phyloP scores from a whole-genome alignment of 495 filamentous ascomycete species.

The Hyphodiscus hymeniophilus region DNA sequence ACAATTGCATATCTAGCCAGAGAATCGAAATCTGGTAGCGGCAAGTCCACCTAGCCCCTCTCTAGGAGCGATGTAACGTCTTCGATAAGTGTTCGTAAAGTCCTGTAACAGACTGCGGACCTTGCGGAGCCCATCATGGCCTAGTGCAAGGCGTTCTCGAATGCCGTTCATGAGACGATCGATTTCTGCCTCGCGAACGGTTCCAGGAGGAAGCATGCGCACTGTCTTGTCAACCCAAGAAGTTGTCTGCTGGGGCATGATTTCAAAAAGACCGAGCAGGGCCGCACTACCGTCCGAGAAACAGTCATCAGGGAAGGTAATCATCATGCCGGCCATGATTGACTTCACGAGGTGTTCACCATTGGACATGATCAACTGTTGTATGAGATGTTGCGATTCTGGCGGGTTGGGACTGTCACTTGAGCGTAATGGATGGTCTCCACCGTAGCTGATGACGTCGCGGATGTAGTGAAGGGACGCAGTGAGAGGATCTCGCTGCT shows the following conservation, averaged over 20 bases:
- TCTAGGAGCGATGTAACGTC: slow-evolving; percentile 88
- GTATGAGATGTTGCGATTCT: slow-evolving; percentile 63
- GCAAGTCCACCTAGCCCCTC: slow-evolving; percentile 82
- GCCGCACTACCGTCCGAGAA: slow-evolving; percentile 89
- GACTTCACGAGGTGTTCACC: slow-evolving; percentile 78
- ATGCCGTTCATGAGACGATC: slow-evolving; percentile 59
- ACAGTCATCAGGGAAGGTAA: slow-evolving; percentile 89
- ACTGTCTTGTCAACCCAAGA: slow-evolving; percentile 77
- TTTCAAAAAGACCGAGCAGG: slow-evolving; percentile 79
- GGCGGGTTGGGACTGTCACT: slow-evolving; percentile 50
- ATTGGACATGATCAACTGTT: slow-evolving; percentile 56
- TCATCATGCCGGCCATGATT: slow-evolving; percentile 95
- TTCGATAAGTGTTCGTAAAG: slow-evolving; percentile 88
- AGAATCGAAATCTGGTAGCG: slow-evolving; percentile 78
- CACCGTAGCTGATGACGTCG: slow-evolving; percentile 85
- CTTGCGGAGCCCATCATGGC: slow-evolving; percentile 60
- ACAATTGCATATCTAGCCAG: slow-evolving; percentile 7
- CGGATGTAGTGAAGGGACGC: slow-evolving; percentile 90
- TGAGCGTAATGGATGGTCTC: slow-evolving; percentile 65
- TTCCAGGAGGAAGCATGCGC: slow-evolving; percentile 72
- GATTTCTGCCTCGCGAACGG: slow-evolving; percentile 53
- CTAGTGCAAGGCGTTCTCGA: slow-evolving; percentile 54
- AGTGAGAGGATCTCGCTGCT: slow-evolving; percentile 84
- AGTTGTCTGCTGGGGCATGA: slow-evolving; percentile 70
- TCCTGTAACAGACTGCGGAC: slow-evolving; percentile 85